Evolutionary conservation across 1,284 basidiomycete species (phyloP).

Genomic region (Chiua sp.): DNA sequence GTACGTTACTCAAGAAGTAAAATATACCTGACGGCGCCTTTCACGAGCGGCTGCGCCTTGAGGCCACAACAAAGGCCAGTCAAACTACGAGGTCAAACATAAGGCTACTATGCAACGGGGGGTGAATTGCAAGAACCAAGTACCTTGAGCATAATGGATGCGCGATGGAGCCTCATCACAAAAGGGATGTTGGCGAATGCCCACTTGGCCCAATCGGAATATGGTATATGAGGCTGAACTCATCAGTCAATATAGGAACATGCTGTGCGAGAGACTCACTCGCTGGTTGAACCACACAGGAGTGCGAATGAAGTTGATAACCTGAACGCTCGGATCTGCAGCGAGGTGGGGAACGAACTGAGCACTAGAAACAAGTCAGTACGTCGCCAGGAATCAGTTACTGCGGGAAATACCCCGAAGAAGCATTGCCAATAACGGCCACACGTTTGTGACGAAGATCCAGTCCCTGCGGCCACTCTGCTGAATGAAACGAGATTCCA

Average conservation of each 20-base stretch:
- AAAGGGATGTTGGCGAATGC: constrained; percentile 43
- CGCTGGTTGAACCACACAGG: constrained; percentile 40
- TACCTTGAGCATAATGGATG: constrained; percentile 32
- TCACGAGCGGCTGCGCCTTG: constrained; percentile 17
- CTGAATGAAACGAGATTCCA: constrained; percentile 53
- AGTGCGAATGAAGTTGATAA: constrained; percentile 42
- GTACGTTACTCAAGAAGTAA: neutral
- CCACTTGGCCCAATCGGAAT: constrained; percentile 35
- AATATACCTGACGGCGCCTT: constrained; percentile 19
- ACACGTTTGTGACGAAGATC: constrained; percentile 49
- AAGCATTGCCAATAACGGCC: constrained; percentile 57
- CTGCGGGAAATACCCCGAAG: constrained; percentile 39
- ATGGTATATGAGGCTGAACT: constrained; percentile 32
- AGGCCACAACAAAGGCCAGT: constrained; percentile 21
- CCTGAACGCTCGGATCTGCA: constrained; percentile 36
- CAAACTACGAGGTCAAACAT: constrained; percentile 15
- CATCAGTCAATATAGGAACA: neutral
- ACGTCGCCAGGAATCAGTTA: neutral
- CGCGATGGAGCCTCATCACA: constrained; percentile 39
- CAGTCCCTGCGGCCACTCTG: constrained; percentile 47
- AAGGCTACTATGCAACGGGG: neutral
- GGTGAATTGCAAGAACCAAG: neutral
- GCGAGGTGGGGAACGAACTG: constrained; percentile 42
- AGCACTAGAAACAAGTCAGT: constrained; percentile 29
- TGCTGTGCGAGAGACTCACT: constrained; percentile 23